These are phyloP conservation scores for Hydnomerulius pinastri DNA, from an alignment of 768 basidiomycete species.

Conservation along the genomic window DNA sequence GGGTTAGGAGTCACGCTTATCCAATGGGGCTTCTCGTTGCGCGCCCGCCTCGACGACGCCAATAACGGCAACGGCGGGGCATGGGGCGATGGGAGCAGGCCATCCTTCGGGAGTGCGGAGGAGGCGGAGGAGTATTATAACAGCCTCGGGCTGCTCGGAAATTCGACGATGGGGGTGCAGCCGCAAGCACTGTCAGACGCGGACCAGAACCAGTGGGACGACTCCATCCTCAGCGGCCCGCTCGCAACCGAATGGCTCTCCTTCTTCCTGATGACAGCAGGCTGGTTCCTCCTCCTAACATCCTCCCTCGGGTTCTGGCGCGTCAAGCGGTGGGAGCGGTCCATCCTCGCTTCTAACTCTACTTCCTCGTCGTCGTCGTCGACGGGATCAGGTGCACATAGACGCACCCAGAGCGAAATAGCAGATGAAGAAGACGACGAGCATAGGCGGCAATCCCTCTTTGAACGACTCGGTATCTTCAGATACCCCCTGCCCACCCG, in stretches of 20 bases:
- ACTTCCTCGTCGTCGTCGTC: conserved; percentile 36
- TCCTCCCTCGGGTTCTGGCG: conserved; percentile 90
- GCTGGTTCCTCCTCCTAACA: conserved; percentile 87
- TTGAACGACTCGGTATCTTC: conserved; percentile 29
- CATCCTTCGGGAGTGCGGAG: conserved; percentile 46
- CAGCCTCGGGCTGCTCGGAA: conserved; percentile 26
- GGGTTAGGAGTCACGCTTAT: conserved; percentile 96
- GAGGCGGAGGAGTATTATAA: conserved; percentile 49
- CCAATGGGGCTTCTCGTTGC: conserved; percentile 88
- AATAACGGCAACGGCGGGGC: conserved; percentile 33
- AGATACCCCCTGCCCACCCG: conserved; percentile 6
- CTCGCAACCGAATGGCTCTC: conserved; percentile 92
- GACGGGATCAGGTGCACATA: conserved; percentile 35
- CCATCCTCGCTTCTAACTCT: conserved; percentile 58
- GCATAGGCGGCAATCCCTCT: conserved; percentile 27
- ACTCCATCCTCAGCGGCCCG: conserved; percentile 51
- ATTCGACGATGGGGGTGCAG: conserved; percentile 22
- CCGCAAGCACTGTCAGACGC: conserved; percentile 10
- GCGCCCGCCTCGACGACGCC: conserved; percentile 50
- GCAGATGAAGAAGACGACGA: conserved; percentile 26
- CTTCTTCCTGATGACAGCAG: conserved; percentile 91
- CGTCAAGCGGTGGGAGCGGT: conserved; percentile 85
- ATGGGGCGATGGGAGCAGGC: conserved; percentile 30
- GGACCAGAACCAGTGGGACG: conserved; percentile 32
- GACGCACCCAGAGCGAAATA: conserved; percentile 27